Base-by-base conservation (phyloP, 164 flowering plant species). In the Paratinospora sagittata region DNA sequence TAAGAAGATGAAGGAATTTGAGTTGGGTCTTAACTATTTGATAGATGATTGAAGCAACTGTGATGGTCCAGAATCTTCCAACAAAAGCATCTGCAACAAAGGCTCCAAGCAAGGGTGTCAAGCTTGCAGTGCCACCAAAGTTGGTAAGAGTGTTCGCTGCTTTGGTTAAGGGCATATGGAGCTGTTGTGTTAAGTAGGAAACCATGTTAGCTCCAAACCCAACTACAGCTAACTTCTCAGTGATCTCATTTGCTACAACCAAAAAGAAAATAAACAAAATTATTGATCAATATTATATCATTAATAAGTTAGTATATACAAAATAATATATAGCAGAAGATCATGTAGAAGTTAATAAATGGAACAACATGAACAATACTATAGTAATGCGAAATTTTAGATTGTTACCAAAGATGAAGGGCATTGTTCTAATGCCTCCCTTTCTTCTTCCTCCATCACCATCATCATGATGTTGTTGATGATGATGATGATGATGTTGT, bases 121-220 rank as follows among this genome's bases (percentile, higher is more conserved):
- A 82, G 85, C 94, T 84, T 2, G 92, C 83, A 17, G 99, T 91
- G 8, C 98, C 99, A 0, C 85, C 81, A 60, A 96, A 93, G 82
- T 92, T 96, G 68, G 99, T 91, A 67, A 92, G 82, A 17, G 96
- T 92, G 74, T 88, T 92, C 63, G 99, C 98, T 21, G 97, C 99
- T 74, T 91, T 87, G 47, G 97, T 87, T 36, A 89, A 49, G 5
- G 99, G 97, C 86, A 96, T 68, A 72, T 96, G 89, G 8, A 96
- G 84, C 76, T 96, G 81, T 30, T 68, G 69, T 21, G 97, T 92
- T 67, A 96, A 80, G 85, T 96, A 96, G 85, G 84, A 88, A 0
- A 91, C 69, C 99, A 96, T 91, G 70, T 96, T 96, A 0, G 97
- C 72, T 13, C 75, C 67, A 60, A 91, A 96, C 0, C 99, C 99